Evolutionary conservation across 345 rosid species (phyloP).

Genomic region (Citropsis articulata): DNA sequence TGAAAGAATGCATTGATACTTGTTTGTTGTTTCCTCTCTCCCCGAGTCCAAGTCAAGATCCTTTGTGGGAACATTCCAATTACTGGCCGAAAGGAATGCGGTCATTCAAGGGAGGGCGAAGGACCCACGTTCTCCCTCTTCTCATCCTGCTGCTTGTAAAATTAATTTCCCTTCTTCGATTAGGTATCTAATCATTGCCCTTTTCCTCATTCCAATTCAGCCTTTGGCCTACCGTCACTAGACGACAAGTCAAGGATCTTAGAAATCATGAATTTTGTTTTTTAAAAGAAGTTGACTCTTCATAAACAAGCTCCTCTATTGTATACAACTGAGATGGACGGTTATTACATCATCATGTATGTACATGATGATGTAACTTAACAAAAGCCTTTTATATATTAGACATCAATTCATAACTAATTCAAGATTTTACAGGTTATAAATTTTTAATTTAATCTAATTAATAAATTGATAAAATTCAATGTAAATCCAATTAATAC

Average conservation of each 20-base stretch:
- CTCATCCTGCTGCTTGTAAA: neutral
- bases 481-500: no score
- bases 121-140: neutral
- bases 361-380: no score
- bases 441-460: no score
- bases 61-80: neutral
- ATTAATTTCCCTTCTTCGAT: neutral
- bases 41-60: slow-evolving; percentile 6
- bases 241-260: neutral
- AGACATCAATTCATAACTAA: no score
- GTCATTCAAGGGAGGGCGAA: neutral
- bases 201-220: neutral
- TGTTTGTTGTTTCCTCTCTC: neutral
- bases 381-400: no score
- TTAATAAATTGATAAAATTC: no score
- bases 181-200: neutral
- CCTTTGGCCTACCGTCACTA: neutral
- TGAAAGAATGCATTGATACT: neutral
- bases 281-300: no score
- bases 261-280: no score
- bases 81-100: slow-evolving; percentile 25
- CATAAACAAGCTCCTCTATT: no score
- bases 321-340: no score
- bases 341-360: no score
- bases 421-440: no score